phyloP scores from a whole-genome alignment of 495 filamentous ascomycete genomes.

The Aspergillus coremiiformis region DNA sequence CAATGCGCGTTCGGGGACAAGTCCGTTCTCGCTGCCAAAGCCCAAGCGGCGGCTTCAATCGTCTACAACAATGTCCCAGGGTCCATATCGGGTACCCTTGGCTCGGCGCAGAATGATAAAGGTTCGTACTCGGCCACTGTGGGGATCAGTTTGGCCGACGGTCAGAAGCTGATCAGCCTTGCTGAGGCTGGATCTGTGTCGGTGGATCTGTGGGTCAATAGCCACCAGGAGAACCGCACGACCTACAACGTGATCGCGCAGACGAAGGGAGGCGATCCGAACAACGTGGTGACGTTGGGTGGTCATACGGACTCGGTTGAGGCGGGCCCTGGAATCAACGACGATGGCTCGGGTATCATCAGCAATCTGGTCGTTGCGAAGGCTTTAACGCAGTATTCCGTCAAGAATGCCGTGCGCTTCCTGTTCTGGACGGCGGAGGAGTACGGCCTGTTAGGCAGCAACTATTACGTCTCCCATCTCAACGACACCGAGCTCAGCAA shows the following conservation, averaged over 20 bases:
- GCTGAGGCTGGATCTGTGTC: constrained; percentile 29
- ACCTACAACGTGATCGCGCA: constrained; percentile 64
- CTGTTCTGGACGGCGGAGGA: constrained; percentile 64
- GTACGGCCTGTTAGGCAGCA: constrained; percentile 56
- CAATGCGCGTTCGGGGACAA: constrained; percentile 55
- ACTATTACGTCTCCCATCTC: constrained; percentile 49
- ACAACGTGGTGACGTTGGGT: constrained; percentile 56
- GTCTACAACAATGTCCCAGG: constrained; percentile 62
- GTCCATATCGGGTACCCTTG: constrained; percentile 47
- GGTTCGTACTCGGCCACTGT: constrained; percentile 45
- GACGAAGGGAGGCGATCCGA: constrained; percentile 55
- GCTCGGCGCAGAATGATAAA: constrained; percentile 37
- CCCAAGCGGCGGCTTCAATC: constrained; percentile 51
- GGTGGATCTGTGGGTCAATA: constrained; percentile 27
- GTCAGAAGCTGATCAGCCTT: constrained; percentile 35
- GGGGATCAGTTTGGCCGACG: constrained; percentile 47
- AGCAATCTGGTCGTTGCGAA: constrained; percentile 57
- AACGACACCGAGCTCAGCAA: constrained; percentile 43
- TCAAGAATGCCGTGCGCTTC: constrained; percentile 64
- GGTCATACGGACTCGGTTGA: constrained; percentile 64
- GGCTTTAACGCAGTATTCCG: constrained; percentile 47
- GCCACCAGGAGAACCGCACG: constrained; percentile 39
- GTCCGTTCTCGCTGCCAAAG: constrained; percentile 48
- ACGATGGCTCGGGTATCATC: constrained; percentile 60
- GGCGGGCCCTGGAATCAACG: constrained; percentile 58